Evolutionary conservation across 1,284 basidiomycete species (phyloP).

Genomic region (Schizophyllum commune): DNA sequence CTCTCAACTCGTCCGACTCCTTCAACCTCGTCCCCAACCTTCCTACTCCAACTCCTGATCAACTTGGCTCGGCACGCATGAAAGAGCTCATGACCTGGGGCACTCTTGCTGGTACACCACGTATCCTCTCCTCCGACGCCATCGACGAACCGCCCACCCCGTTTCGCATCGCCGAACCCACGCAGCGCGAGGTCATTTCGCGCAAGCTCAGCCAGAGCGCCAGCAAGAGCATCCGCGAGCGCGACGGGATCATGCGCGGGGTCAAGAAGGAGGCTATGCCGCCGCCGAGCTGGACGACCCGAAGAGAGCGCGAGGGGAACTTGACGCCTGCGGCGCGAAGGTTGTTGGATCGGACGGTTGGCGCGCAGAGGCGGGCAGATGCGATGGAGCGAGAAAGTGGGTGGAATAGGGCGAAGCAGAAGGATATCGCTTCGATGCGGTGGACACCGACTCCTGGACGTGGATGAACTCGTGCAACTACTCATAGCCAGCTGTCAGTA

Average conservation of each 20-base stretch:
- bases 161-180: conserved; percentile 66
- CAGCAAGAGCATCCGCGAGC: conserved; percentile 59
- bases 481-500: no score
- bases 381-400: conserved; percentile 56
- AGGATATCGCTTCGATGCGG: conserved; percentile 54
- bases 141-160: conserved; percentile 45
- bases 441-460: conserved; percentile 75
- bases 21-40: conserved; percentile 75
- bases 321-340: conserved; percentile 77
- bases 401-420: conserved; percentile 46
- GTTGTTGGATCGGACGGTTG: conserved; percentile 65
- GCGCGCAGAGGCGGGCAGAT: conserved; percentile 56
- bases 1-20: conserved; percentile 44
- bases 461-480: no score
- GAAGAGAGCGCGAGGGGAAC: conserved; percentile 37
- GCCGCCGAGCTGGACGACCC: conserved; percentile 64
- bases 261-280: conserved; percentile 47
- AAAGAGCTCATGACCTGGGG: conserved; percentile 94
- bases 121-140: conserved; percentile 59
- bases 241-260: conserved; percentile 47
- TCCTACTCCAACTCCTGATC: conserved; percentile 79
- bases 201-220: conserved; percentile 71
- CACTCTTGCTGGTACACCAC: conserved; percentile 79
- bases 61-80: conserved; percentile 66
- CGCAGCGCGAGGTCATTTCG: conserved; percentile 70